Percentiles rank a stretch among this genome's conserved stretches.
phyloP scores from a whole-genome alignment of 352 stramenopile species.

The Phytopythium boreale region DNA sequence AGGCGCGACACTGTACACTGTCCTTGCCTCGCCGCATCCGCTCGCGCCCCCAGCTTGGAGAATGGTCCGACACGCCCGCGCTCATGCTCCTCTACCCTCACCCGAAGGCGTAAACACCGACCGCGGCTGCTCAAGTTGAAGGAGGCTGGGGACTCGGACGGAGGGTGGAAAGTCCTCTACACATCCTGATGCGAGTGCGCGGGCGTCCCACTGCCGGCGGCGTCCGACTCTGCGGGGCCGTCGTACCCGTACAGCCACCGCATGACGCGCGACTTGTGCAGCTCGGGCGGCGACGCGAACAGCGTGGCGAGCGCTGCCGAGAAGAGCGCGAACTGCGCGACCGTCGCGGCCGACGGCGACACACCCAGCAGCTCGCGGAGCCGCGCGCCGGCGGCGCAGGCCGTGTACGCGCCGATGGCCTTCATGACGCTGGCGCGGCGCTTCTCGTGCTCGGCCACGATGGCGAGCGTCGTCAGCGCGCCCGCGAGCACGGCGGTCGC shows the following conservation, averaged over 20 bases:
- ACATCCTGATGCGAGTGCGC: background rate
- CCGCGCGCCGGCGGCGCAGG: constrained; percentile 30
- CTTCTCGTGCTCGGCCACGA: constrained; percentile 50
- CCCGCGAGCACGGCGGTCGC: constrained; percentile 34
- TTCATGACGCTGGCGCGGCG: constrained; percentile 57
- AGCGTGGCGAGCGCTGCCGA: constrained; percentile 37
- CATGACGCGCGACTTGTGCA: constrained; percentile 32
- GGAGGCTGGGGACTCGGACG: background rate
- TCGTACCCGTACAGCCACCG: constrained; percentile 55
- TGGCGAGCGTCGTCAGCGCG: constrained; percentile 33
- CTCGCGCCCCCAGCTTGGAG: no score
- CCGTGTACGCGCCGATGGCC: constrained; percentile 49
- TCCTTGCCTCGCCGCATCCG: no score
- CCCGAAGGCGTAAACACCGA: no score
- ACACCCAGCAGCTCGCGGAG: constrained; percentile 18
- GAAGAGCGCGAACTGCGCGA: constrained; percentile 40
- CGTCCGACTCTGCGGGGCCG: background rate
- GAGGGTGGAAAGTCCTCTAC: background rate
- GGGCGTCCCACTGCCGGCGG: background rate
- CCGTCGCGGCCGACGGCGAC: constrained; percentile 13
- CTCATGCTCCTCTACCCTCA: no score
- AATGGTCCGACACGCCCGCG: no score
- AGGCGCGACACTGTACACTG: no score
- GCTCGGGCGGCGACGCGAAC: constrained; percentile 40
- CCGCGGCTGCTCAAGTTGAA: background rate